These are phyloP conservation scores for Yamadazyma friedrichii DNA, from an alignment of 1,139 yeast species.

Conservation along the genomic window DNA sequence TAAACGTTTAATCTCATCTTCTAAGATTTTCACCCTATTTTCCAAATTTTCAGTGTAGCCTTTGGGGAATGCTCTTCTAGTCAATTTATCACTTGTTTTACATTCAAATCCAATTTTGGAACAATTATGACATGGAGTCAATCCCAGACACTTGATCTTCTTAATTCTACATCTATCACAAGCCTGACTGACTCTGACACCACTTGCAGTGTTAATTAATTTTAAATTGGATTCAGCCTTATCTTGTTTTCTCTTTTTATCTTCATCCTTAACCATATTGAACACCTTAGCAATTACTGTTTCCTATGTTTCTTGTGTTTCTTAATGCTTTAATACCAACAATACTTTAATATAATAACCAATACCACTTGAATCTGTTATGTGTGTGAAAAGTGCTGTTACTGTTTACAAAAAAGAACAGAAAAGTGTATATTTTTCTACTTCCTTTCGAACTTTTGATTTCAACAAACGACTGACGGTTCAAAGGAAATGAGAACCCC, in stretches of 20 bases:
- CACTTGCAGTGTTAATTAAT: constrained; percentile 39
- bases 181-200: constrained; percentile 65
- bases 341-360: no score
- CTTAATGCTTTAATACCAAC: no score
- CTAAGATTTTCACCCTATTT: constrained; percentile 56
- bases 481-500: constrained; percentile 6
- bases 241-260: constrained; percentile 12
- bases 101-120: constrained; percentile 63
- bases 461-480: constrained; percentile 2
- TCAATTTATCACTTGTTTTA: constrained; percentile 67
- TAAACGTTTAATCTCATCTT: constrained; percentile 49
- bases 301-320: no score
- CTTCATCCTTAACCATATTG: constrained; percentile 5
- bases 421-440: not conserved
- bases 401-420: no score
- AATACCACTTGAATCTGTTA: no score
- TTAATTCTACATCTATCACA: constrained; percentile 78
- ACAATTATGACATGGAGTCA: constrained; percentile 69
- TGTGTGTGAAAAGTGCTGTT: no score
- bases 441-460: constrained; percentile 2
- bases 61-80: constrained; percentile 71
- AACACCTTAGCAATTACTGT: no score
- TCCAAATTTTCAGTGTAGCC: constrained; percentile 78
- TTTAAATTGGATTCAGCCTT: constrained; percentile 30
- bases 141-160: constrained; percentile 75